These are phyloP conservation scores for Pichia scutulata DNA, from an alignment of 805 yeast species.

Conservation along the genomic window DNA sequence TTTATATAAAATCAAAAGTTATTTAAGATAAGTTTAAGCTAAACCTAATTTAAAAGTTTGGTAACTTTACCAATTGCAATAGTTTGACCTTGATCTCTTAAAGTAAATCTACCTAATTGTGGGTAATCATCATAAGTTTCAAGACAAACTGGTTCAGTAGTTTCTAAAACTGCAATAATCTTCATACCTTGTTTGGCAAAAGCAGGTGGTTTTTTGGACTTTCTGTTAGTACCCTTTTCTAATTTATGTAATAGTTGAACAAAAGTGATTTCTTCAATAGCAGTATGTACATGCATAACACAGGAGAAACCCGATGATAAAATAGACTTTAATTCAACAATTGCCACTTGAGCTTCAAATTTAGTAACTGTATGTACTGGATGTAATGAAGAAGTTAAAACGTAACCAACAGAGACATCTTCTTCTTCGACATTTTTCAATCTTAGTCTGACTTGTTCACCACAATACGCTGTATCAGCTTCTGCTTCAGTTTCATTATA, in stretches of 20 bases:
- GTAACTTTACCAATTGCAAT: slow-evolving; percentile 98
- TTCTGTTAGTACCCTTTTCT: slow-evolving; percentile 95
- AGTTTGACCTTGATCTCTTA: slow-evolving; percentile 97
- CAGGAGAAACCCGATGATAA: slow-evolving; percentile 93
- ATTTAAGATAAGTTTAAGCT: neutral
- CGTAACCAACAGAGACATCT: slow-evolving; percentile 87
- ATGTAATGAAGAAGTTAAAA: slow-evolving; percentile 72
- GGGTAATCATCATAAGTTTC: slow-evolving; percentile 90
- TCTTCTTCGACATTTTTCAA: slow-evolving; percentile 96
- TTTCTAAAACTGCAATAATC: slow-evolving; percentile 85
- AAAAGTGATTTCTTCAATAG: slow-evolving; percentile 89
- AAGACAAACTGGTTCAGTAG: slow-evolving; percentile 82
- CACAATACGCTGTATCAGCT: slow-evolving; percentile 82
- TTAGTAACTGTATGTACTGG: slow-evolving; percentile 88
- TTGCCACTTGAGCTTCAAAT: slow-evolving; percentile 94
- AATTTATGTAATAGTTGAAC: slow-evolving; percentile 81
- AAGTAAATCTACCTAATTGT: slow-evolving; percentile 94
- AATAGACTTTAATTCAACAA: slow-evolving; percentile 92
- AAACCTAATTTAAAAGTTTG: slow-evolving; percentile 53
- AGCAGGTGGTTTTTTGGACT: slow-evolving; percentile 94
- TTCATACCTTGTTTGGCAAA: slow-evolving; percentile 99
- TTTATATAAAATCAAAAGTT: neutral
- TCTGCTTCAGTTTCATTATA: slow-evolving; percentile 95
- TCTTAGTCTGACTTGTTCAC: slow-evolving; percentile 94
- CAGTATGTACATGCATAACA: slow-evolving; percentile 98